phyloP scores from a whole-genome alignment of 805 yeast genomes.

The Candida ortonii region DNA sequence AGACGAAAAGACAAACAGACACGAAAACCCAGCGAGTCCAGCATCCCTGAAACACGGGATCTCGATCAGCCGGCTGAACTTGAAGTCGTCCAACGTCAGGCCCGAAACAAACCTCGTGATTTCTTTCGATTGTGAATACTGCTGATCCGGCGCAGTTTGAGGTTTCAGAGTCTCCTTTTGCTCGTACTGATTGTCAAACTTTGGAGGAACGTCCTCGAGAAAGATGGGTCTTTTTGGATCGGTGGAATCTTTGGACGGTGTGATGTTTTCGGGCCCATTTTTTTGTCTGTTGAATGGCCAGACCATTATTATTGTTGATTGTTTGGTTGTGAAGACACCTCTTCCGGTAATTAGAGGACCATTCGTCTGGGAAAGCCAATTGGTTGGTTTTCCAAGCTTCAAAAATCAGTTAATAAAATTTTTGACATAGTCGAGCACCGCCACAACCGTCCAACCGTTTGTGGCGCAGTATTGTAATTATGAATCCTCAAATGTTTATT shows the following conservation, averaged over 20 bases:
- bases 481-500: too few species aligned
- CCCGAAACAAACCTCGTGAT: slow-evolving; percentile 23
- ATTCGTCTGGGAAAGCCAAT: too few species aligned
- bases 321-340: too few species aligned
- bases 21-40: slow-evolving; percentile 68
- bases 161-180: slow-evolving; percentile 18
- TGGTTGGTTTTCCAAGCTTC: too few species aligned
- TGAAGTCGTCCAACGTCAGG: slow-evolving; percentile 50
- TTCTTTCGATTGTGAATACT: slow-evolving; percentile 22
- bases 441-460: too few species aligned
- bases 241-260: slow-evolving; percentile 6
- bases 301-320: too few species aligned
- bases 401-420: too few species aligned
- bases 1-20: slow-evolving; percentile 66
- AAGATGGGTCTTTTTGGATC: slow-evolving; percentile 29
- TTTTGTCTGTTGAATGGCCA: slow-evolving; percentile 21
- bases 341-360: background rate
- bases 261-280: slow-evolving; percentile 5
- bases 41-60: slow-evolving; percentile 84
- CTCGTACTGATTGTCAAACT: slow-evolving; percentile 29
- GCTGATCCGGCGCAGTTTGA: slow-evolving; percentile 3
- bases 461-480: too few species aligned
- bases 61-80: slow-evolving; percentile 44
- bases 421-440: too few species aligned
- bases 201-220: slow-evolving; percentile 53